Conservation (phyloP, 2,329 filamentous ascomycete species). For the Diaporthe vaccinii region DNA sequence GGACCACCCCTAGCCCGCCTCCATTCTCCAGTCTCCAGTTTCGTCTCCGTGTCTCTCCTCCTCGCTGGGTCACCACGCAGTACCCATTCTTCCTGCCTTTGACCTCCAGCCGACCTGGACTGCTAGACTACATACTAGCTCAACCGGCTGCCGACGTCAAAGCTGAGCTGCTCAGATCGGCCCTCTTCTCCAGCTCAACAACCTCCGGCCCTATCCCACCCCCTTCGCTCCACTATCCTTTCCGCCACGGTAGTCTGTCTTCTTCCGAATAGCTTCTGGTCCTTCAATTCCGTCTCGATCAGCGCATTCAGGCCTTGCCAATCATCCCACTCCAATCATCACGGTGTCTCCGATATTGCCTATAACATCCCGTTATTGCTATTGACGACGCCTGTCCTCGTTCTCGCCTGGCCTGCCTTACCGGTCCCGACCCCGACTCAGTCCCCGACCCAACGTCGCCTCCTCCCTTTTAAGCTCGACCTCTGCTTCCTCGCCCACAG, state of each 20-base stretch:
- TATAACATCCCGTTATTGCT: conserved; percentile 40
- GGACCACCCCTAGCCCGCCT: conserved; percentile 22
- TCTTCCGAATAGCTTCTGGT: conserved; percentile 34
- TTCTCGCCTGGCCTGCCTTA: conserved; percentile 27
- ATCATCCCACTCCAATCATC: conserved; percentile 36
- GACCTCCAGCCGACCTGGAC: conserved; percentile 2
- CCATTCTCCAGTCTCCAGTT: conserved; percentile 18
- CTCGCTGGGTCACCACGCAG: background rate
- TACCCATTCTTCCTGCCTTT: conserved; percentile 5
- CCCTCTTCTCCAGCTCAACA: conserved; percentile 28
- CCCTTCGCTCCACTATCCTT: conserved; percentile 19
- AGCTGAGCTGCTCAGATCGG: conserved; percentile 30
- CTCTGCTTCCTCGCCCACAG: conserved; percentile 25
- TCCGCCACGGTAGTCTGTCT: conserved; percentile 27
- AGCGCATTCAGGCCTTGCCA: conserved; percentile 30
- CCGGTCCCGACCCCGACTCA: conserved; percentile 25
- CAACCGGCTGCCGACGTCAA: conserved; percentile 27
- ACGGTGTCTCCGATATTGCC: conserved; percentile 43
- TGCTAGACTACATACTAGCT: conserved; percentile 13
- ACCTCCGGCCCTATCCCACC: conserved; percentile 27
- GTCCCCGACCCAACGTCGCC: conserved; percentile 31
- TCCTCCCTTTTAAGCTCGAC: conserved; percentile 40
- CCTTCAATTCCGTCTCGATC: conserved; percentile 32
- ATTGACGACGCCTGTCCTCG: conserved; percentile 31
- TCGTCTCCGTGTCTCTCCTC: conserved; percentile 17